Evolutionary conservation across 371 early-diverging fungal species (phyloP), one percentile per base, ranked within the genome.

Genomic region (Rhizopus microsporus): DNA sequence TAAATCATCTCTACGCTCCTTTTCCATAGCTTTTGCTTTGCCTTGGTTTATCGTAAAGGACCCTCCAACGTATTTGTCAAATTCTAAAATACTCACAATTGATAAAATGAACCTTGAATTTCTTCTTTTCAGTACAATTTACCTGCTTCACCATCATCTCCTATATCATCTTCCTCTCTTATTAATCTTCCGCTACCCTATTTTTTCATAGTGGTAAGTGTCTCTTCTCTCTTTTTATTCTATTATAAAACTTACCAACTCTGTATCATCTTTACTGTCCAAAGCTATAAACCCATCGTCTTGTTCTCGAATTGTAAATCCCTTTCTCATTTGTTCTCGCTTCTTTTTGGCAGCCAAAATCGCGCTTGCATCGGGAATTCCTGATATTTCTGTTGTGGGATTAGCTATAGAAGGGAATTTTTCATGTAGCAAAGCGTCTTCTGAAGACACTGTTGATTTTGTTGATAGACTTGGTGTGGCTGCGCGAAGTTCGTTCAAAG

Each of bases 341-440:
- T 77, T 73, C 62, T 75, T 82, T 51, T 80, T 82, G 7, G 82
- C 82, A 3, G 78, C 80, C 35, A 73, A 67, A 52, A 82, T 82
- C 3, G 78, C 75, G 50, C 64, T 59, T 1, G 78, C 72, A 45
- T 73, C 72, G 7, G 82, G 80, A 44, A 82, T 82, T 5, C 57
- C 64, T 7, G 59, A 56, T 5, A 31, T 31, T 10, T 52, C 51
- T 10, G 66, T 33, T 1, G 47, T 54, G 10, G 69, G 61, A 44
- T 60, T 67, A 65, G 74, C 65, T 0, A 62, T 59, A 2, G 59
- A 48, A 34, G 80, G 73, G 43, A 79, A 79, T 56, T 79, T 79
- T 51, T 74, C 72, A 7, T 69, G 77, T 8, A 75, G 37, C 7
- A 79, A 54, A 13, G 62, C 56, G 52, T 73, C 74, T 30, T 67